Base-by-base conservation (phyloP, 495 filamentous ascomycete genomes). In the Bacidia gigantensis region DNA sequence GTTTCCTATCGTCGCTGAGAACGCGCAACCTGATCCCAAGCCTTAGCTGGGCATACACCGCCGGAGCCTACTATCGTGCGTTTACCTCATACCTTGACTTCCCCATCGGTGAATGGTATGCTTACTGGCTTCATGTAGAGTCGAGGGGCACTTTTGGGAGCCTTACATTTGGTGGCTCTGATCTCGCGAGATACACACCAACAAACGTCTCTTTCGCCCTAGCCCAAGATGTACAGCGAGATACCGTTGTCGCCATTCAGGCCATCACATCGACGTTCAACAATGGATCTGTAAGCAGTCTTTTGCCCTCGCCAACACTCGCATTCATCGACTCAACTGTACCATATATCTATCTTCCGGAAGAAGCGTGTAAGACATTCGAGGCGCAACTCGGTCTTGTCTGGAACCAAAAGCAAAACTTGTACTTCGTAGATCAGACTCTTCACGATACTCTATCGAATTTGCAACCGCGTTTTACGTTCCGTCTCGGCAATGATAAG, bases 81-180 rank as follows among this genome's bases (percentile, higher is more conserved):
- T 69, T 67, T 39, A 21, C 67, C 24, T 0, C 9, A 22, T 17
- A 1, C n/a, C 26, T 32, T n/a, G 29, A 35, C 7, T 7, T n/a
- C 26, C 41, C 42, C 21, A 24, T 17, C 2, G 26, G n/a, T 21
- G 17, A 35, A 43, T 26, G 10, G 14, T 9, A 9, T 23, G n/a
- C 12, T 10, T n/a, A 17, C 55, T 56, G 3, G 49, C 21, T 0
- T 2, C 55, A 70, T 5, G 68, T 65, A 56, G 54, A 68, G 56
- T 73, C 17, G 67, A 70, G 50, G 18, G 63, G 65, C 24, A 69
- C 74, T 3, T 69, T 73, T 45, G 70, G 66, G 20, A 73, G 72
- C 43, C 61, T 79, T n/a, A 76, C 75, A 2, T 68, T 80, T 35
- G 76, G 76, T 5, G 77, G 77, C 7, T 79, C 76, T 54, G 77